These are phyloP conservation scores for Colletotrichum cereale DNA, from an alignment of 2,329 filamentous ascomycete species.

Conservation along the genomic window DNA sequence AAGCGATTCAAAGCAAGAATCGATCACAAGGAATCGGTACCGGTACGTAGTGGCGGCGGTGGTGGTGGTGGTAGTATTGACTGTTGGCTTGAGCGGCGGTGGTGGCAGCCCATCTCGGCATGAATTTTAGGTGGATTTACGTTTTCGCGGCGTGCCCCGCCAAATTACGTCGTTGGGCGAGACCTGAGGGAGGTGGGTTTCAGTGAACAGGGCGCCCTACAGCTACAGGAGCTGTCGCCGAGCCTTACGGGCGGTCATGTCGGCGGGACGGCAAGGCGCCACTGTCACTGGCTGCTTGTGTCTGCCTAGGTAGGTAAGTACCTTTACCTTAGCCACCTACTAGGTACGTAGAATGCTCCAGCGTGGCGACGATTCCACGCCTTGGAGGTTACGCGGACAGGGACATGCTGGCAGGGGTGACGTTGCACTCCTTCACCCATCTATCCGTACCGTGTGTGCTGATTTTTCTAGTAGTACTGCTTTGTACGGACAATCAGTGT, in stretches of 20 bases:
- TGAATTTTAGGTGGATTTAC: constrained; percentile 34
- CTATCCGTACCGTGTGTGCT: neutral
- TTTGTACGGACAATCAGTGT: too few relatives aligned
- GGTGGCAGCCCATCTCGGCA: neutral
- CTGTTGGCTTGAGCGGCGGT: neutral
- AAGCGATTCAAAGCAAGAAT: constrained; percentile 18
- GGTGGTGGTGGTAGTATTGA: neutral
- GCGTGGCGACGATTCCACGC: constrained; percentile 26
- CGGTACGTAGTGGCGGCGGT: neutral
- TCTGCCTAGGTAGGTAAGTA: neutral
- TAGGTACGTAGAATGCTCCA: neutral
- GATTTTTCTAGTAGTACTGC: neutral
- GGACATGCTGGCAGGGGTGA: constrained; percentile 33
- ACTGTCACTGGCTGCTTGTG: neutral
- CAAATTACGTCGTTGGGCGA: constrained; percentile 42
- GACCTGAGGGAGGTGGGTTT: neutral
- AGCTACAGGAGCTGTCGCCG: neutral
- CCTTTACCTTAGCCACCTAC: too few relatives aligned
- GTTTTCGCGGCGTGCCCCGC: constrained; percentile 43
- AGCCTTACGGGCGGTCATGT: constrained; percentile 7
- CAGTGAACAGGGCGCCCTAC: neutral
- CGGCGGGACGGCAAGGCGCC: neutral
- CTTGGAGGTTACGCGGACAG: constrained; percentile 40
- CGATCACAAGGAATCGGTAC: constrained; percentile 20
- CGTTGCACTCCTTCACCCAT: constrained; percentile 15